phyloP scores from a whole-genome alignment of 768 basidiomycete species.

The Trametes villosa region DNA sequence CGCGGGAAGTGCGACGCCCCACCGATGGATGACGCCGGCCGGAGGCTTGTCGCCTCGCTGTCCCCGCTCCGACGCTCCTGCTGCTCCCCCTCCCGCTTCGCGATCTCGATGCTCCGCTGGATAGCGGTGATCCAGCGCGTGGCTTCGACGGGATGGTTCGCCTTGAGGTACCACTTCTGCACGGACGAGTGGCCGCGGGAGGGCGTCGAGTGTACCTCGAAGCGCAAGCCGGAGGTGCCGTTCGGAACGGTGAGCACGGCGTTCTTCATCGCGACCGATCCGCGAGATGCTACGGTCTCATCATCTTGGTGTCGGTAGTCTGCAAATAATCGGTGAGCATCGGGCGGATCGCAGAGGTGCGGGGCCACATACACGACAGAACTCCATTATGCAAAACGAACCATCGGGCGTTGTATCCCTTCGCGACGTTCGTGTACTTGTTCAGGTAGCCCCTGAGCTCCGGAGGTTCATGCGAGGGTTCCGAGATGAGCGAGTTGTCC shows the following conservation, averaged over 20 bases:
- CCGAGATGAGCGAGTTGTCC: slow-evolving; percentile 69
- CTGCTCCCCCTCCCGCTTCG: slow-evolving; percentile 44
- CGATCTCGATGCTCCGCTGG: slow-evolving; percentile 72
- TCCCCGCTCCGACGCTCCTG: slow-evolving; percentile 48
- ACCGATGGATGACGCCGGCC: slow-evolving; percentile 18
- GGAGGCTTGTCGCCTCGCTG: slow-evolving; percentile 45
- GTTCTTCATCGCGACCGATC: slow-evolving; percentile 85
- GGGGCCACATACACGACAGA: slow-evolving; percentile 67
- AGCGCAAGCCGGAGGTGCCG: slow-evolving; percentile 65
- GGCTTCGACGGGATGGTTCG: slow-evolving; percentile 88
- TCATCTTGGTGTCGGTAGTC: slow-evolving; percentile 92
- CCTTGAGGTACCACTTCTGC: slow-evolving; percentile 84
- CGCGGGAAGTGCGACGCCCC: slow-evolving; percentile 4
- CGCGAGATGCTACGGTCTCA: slow-evolving; percentile 82
- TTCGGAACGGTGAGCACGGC: slow-evolving; percentile 63
- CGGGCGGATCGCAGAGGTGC: not conserved
- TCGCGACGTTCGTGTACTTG: slow-evolving; percentile 92
- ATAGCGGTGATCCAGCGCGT: slow-evolving; percentile 86
- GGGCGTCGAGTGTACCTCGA: slow-evolving; percentile 77
- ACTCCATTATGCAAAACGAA: slow-evolving; percentile 88
- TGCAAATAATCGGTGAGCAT: slow-evolving; percentile 18
- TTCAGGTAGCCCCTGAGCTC: slow-evolving; percentile 78
- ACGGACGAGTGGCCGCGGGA: slow-evolving; percentile 49
- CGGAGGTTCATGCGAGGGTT: slow-evolving; percentile 55
- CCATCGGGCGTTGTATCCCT: slow-evolving; percentile 89